These are phyloP conservation scores for Tuber umbilicatum DNA, from an alignment of 495 filamentous ascomycete genomes.

Conservation along the genomic window DNA sequence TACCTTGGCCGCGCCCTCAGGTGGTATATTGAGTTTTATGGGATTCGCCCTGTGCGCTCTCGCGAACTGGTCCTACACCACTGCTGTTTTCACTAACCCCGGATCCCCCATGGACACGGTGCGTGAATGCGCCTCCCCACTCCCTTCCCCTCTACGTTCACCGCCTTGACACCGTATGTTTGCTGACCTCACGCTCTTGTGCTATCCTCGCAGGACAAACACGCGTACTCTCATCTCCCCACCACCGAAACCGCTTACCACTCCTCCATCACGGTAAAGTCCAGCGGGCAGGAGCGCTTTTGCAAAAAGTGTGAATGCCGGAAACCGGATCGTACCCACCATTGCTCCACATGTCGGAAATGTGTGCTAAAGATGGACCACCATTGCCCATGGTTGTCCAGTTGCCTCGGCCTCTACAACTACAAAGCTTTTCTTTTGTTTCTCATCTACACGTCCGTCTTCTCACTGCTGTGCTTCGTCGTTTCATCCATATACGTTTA, in stretches of 20 bases:
- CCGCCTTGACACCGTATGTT: constrained; percentile 52
- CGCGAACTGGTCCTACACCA: constrained; percentile 80
- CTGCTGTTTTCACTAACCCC: constrained; percentile 85
- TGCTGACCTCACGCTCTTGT: not conserved
- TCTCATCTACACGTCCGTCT: constrained; percentile 80
- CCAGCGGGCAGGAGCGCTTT: constrained; percentile 73
- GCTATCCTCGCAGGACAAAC: constrained; percentile 24
- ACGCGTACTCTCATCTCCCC: constrained; percentile 58
- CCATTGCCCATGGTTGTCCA: constrained; percentile 96
- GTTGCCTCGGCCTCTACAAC: constrained; percentile 86
- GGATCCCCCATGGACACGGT: constrained; percentile 55
- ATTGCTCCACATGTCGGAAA: constrained; percentile 85
- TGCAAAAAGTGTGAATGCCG: constrained; percentile 94
- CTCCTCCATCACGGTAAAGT: constrained; percentile 79
- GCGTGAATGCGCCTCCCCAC: constrained; percentile 51
- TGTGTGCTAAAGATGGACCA: constrained; percentile 99
- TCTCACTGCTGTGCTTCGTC: constrained; percentile 73
- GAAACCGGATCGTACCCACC: constrained; percentile 93
- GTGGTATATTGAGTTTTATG: constrained; percentile 48
- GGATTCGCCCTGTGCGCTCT: constrained; percentile 68
- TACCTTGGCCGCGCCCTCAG: constrained; percentile 37
- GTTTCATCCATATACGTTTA: constrained; percentile 72
- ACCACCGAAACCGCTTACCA: constrained; percentile 52
- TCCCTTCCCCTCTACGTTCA: constrained; percentile 51
- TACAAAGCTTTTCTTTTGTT: constrained; percentile 95